Percentiles rank a stretch among this genome's conserved stretches.
These are phyloP conservation scores for Mucor piriformis DNA, from an alignment of 371 early-diverging fungal genomes.

Conservation along the genomic window DNA sequence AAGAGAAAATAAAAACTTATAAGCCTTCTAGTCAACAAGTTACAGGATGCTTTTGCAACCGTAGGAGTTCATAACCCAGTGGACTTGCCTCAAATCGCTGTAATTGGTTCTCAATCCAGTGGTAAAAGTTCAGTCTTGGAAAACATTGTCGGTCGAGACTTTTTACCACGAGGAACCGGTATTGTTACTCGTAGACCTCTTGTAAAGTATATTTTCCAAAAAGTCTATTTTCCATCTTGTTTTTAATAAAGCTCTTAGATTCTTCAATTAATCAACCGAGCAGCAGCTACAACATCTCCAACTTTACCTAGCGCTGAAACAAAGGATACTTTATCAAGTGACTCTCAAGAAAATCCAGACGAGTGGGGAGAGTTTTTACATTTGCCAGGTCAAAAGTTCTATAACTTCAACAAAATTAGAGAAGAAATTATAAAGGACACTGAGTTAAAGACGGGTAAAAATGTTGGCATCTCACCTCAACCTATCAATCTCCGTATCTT, in stretches of 20 bases:
- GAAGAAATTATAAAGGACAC: constrained; percentile 94
- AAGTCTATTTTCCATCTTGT: neutral
- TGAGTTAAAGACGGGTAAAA: constrained; percentile 90
- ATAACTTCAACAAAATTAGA: constrained; percentile 92
- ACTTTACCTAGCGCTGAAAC: constrained; percentile 23
- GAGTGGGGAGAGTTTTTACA: constrained; percentile 98
- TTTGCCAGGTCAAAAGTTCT: constrained; percentile 91
- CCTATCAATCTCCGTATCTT: constrained; percentile 97
- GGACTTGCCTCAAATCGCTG: constrained; percentile 98
- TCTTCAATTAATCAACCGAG: constrained; percentile 94
- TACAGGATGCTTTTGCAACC: constrained; percentile 97
- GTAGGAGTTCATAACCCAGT: constrained; percentile 97
- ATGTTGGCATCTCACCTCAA: constrained; percentile 86
- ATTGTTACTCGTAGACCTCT: constrained; percentile 96
- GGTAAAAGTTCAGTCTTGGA: constrained; percentile 99
- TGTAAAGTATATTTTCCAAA: constrained; percentile 45
- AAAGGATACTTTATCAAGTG: constrained; percentile 4
- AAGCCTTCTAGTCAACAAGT: constrained; percentile 78
- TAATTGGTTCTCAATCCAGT: constrained; percentile 96
- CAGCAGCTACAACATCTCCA: constrained; percentile 42
- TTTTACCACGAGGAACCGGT: constrained; percentile 96
- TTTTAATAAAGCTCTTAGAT: too few species aligned
- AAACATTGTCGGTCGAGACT: constrained; percentile 98
- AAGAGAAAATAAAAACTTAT: neutral
- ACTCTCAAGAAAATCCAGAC: constrained; percentile 62